Conservation (phyloP, 2,329 filamentous ascomycete species). For the Talaromyces funiculosus region DNA sequence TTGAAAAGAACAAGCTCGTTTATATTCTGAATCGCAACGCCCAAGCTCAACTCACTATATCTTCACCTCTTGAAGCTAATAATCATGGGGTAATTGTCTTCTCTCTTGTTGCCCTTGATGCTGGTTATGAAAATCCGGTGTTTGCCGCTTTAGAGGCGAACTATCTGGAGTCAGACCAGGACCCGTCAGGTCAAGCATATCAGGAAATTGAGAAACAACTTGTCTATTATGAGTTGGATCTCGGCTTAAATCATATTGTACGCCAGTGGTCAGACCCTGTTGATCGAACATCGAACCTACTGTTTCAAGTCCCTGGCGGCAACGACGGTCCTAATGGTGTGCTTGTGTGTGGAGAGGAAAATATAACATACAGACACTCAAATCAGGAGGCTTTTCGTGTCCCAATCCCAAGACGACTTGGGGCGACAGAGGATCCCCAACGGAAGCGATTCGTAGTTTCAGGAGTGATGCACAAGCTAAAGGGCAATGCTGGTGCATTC, state of each 20-base stretch:
- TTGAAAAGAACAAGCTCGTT: constrained; percentile 99
- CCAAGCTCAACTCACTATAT: constrained; percentile 92
- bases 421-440: constrained; percentile 84
- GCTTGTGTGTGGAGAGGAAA: constrained; percentile 89
- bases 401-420: constrained; percentile 78
- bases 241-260: constrained; percentile 91
- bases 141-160: constrained; percentile 94
- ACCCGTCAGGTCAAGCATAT: constrained; percentile 76
- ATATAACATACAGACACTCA: constrained; percentile 93
- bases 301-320: constrained; percentile 94
- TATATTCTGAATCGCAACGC: constrained; percentile 96
- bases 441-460: constrained; percentile 81
- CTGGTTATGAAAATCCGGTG: constrained; percentile 93
- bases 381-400: constrained; percentile 87
- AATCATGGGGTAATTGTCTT: constrained; percentile 88
- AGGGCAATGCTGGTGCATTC: constrained; percentile 90
- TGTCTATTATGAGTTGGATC: constrained; percentile 95
- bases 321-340: constrained; percentile 92
- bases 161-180: constrained; percentile 85
- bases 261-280: constrained; percentile 94
- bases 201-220: constrained; percentile 81
- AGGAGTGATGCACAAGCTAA: constrained; percentile 96
- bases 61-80: constrained; percentile 92
- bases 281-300: constrained; percentile 77
- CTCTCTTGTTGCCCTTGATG: constrained; percentile 79